A percentile compares a stretch with the other conserved stretches of the same genome.
phyloP scores from a whole-genome alignment of 2,329 filamentous ascomycete species.

The Parascedosporium putredinis region DNA sequence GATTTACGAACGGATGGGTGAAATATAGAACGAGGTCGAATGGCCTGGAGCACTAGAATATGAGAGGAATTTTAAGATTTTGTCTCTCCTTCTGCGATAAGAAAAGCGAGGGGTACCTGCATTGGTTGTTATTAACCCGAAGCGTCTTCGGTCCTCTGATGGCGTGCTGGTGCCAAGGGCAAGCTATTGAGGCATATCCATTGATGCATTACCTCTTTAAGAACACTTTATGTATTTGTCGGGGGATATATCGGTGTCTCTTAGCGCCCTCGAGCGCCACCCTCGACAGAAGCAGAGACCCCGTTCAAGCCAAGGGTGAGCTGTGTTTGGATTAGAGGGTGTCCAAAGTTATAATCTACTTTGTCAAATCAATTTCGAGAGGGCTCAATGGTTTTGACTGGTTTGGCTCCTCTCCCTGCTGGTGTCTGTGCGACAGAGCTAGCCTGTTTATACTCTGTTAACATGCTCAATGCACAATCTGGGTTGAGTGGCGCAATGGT shows the following conservation, averaged over 20 bases:
- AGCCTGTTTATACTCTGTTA: neutral
- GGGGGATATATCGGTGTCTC: neutral
- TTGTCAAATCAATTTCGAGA: too few species aligned
- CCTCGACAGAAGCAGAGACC: neutral
- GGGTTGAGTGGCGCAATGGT: constrained; percentile 28
- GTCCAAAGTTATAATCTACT: too few species aligned
- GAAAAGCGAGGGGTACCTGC: neutral
- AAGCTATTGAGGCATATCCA: neutral
- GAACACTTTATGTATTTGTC: too few species aligned
- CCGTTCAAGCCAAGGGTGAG: too few species aligned
- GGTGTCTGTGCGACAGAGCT: too few species aligned
- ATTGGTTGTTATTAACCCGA: neutral
- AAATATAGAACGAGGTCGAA: neutral
- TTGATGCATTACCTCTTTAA: constrained; percentile 3
- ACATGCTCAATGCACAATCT: constrained; percentile 21
- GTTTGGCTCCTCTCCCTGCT: too few species aligned
- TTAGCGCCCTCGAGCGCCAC: neutral
- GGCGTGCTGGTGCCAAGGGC: constrained; percentile 1
- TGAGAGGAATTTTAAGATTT: neutral
- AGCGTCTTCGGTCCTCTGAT: neutral
- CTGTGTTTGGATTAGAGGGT: too few species aligned
- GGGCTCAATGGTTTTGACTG: too few species aligned
- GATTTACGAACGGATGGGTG: neutral
- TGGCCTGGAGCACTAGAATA: neutral
- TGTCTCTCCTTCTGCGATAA: neutral